phyloP scores from a whole-genome alignment of 352 stramenopile genomes.

The Globisporangium megalacanthum region DNA sequence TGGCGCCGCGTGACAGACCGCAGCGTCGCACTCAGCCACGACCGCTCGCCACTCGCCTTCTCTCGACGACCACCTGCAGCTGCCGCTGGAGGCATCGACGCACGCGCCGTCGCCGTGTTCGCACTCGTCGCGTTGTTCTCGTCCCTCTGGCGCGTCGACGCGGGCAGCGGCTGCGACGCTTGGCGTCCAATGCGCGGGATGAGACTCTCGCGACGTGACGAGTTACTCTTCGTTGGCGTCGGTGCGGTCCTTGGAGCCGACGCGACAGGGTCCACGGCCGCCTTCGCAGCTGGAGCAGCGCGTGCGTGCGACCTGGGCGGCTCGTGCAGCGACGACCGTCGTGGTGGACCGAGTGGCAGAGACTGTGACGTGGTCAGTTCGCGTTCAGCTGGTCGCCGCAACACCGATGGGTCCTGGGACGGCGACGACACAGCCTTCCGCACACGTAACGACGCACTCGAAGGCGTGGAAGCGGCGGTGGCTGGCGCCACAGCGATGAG shows the following conservation, averaged over 20 bases:
- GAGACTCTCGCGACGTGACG: conserved; percentile 12
- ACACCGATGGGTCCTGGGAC: neutral
- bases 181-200: conserved; percentile 10
- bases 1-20: conserved; percentile 4
- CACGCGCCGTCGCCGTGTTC: neutral
- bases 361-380: neutral
- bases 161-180: neutral
- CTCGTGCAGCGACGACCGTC: conserved; percentile 1
- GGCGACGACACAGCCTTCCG: neutral
- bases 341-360: neutral
- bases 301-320: neutral
- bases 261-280: neutral
- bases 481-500: neutral
- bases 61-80: neutral
- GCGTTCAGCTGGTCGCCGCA: conserved; percentile 1
- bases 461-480: neutral
- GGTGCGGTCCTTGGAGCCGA: conserved; percentile 6
- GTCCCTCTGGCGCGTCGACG: conserved; percentile 1
- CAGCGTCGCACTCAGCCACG: conserved; percentile 9
- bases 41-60: neutral
- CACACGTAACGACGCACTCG: conserved; percentile 1
- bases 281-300: neutral
- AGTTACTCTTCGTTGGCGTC: neutral
- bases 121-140: conserved; percentile 4
- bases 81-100: neutral